Conservation (phyloP, 2,329 filamentous ascomycete genomes). For the Aspergillus sergii region DNA sequence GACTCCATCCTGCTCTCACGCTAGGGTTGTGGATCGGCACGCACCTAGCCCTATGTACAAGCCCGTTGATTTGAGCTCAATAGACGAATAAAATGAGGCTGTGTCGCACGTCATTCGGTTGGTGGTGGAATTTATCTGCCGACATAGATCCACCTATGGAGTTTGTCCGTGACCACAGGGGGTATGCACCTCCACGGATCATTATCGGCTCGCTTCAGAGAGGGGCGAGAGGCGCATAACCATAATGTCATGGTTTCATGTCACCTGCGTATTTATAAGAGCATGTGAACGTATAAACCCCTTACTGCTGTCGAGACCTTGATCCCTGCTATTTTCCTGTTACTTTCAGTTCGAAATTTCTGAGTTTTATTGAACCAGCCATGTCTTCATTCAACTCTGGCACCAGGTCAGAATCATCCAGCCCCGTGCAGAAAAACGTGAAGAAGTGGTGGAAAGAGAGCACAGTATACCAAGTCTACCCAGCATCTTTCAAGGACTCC, state of each 20-base stretch:
- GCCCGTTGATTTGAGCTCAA: neutral
- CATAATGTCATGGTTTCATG: neutral
- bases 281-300: neutral
- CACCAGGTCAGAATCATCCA: neutral
- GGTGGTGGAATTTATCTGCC: neutral
- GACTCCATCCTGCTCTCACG: neutral
- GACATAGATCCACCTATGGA: neutral
- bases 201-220: neutral
- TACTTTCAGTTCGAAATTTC: neutral
- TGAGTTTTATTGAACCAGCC: neutral
- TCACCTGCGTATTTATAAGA: neutral
- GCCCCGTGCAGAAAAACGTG: neutral
- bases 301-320: neutral
- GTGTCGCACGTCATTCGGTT: constrained; percentile 1
- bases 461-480: constrained; percentile 61
- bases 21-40: neutral
- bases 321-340: neutral
- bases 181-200: neutral
- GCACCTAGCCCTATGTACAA: neutral
- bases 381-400: neutral
- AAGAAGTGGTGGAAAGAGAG: constrained; percentile 59
- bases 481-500: constrained; percentile 56
- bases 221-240: neutral
- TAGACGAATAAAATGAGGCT: neutral
- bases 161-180: neutral